Evolutionary conservation across 805 yeast species (phyloP).

Genomic region (Ogataea trehalophila): DNA sequence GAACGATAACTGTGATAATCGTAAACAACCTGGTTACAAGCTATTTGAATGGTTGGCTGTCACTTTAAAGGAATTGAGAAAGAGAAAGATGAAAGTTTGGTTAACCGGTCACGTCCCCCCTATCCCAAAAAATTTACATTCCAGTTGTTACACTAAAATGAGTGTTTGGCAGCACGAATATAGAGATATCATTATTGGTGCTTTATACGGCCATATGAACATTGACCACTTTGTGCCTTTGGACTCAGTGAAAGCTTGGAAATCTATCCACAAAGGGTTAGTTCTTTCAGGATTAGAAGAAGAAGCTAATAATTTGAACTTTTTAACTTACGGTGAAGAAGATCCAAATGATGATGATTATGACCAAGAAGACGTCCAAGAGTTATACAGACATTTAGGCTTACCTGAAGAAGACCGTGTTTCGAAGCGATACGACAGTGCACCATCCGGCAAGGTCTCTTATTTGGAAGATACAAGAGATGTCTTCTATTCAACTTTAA

Average conservation of each 20-base stretch:
- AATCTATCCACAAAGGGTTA: slow-evolving; percentile 33
- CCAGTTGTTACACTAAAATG: slow-evolving; percentile 67
- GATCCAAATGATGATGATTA: slow-evolving; percentile 19
- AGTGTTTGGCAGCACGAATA: slow-evolving; percentile 80
- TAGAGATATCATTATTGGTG: slow-evolving; percentile 79
- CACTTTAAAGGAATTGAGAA: slow-evolving; percentile 66
- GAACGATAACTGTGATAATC: slow-evolving; percentile 71
- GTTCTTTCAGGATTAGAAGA: slow-evolving; percentile 14
- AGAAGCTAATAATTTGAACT: slow-evolving; percentile 11
- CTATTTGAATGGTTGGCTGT: slow-evolving; percentile 74
- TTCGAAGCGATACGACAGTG: slow-evolving; percentile 48
- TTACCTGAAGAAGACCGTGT: slow-evolving; percentile 23
- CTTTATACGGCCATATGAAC: slow-evolving; percentile 86
- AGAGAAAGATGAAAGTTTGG: slow-evolving; percentile 80
- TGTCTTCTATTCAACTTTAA: slow-evolving; percentile 43
- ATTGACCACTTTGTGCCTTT: slow-evolving; percentile 79
- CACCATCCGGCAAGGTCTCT: slow-evolving; percentile 59
- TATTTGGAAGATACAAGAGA: slow-evolving; percentile 61
- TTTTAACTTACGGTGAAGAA: slow-evolving; percentile 18
- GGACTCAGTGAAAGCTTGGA: slow-evolving; percentile 66
- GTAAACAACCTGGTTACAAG: slow-evolving; percentile 76
- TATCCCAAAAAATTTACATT: slow-evolving; percentile 68
- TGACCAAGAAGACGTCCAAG: slow-evolving; percentile 17
- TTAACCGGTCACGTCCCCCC: slow-evolving; percentile 88
- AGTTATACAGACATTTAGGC: slow-evolving; percentile 13